Conservation (phyloP, 2,329 filamentous ascomycete genomes). For the Hypoxylon sp. region DNA sequence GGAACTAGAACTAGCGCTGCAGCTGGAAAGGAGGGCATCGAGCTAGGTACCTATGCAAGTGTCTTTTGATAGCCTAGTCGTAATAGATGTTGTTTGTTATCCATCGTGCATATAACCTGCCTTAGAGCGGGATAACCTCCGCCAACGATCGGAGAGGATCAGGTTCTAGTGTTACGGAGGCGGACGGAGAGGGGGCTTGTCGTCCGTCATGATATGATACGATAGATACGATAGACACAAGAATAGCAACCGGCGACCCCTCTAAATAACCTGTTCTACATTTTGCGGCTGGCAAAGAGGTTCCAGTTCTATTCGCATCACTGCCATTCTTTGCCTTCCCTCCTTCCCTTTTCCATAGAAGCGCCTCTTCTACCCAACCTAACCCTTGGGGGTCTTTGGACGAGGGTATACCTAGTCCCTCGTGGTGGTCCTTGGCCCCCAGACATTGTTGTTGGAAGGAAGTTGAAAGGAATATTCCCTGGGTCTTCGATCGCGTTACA, state of each 20-base stretch:
- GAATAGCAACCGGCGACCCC: neutral
- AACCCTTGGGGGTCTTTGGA: neutral
- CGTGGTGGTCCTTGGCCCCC: neutral
- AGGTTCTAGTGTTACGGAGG: neutral
- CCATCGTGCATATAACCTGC: neutral
- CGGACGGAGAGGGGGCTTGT: neutral
- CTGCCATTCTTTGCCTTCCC: neutral
- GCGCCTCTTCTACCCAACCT: neutral
- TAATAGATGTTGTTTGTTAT: neutral
- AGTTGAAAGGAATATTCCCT: conserved; percentile 22
- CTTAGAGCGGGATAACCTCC: conserved; percentile 1
- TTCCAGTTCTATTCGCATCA: neutral
- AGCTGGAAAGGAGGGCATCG: neutral
- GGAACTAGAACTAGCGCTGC: neutral
- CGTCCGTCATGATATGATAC: neutral
- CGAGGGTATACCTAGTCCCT: neutral
- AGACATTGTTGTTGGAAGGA: neutral
- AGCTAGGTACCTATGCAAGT: neutral
- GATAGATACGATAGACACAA: neutral
- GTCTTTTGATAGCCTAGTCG: neutral
- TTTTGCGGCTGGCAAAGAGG: neutral
- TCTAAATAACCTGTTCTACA: neutral
- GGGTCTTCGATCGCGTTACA: conserved; percentile 33
- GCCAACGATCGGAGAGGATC: conserved; percentile 1
- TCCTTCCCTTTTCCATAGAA: neutral